phyloP scores from a whole-genome alignment of 768 basidiomycete genomes.

The Chiua virens region DNA sequence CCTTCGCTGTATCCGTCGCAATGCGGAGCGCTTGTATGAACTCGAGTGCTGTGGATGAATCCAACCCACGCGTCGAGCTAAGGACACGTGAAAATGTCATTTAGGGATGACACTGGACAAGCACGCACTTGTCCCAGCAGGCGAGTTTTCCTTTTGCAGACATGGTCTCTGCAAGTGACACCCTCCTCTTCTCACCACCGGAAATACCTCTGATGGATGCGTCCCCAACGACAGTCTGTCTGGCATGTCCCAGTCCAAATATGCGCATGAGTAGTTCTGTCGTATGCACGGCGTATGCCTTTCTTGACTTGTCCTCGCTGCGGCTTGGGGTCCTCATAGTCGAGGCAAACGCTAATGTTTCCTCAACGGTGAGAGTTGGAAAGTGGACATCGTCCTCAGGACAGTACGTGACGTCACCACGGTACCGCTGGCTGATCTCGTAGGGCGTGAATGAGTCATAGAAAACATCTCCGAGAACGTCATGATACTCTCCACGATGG shows the following conservation, averaged over 20 bases:
- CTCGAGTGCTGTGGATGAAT: constrained; percentile 71
- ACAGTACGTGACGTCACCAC: constrained; percentile 47
- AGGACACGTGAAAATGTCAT: background rate
- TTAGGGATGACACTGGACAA: background rate
- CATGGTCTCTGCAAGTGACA: constrained; percentile 74
- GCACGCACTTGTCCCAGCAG: constrained; percentile 74
- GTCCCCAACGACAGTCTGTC: constrained; percentile 75
- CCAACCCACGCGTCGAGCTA: constrained; percentile 66
- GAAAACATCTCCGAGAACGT: constrained; percentile 41
- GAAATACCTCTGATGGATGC: constrained; percentile 72
- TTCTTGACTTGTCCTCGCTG: constrained; percentile 15
- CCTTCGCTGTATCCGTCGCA: constrained; percentile 54
- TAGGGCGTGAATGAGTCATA: constrained; percentile 47
- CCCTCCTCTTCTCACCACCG: constrained; percentile 80
- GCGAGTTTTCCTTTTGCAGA: constrained; percentile 60
- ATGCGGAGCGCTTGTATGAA: constrained; percentile 67
- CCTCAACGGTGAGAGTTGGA: constrained; percentile 55
- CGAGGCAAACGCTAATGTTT: constrained; percentile 53
- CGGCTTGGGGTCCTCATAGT: constrained; percentile 45
- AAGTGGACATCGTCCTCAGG: constrained; percentile 85
- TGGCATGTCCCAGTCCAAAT: constrained; percentile 74
- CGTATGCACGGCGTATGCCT: constrained; percentile 23
- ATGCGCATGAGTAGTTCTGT: constrained; percentile 59
- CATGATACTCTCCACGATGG: constrained; percentile 40
- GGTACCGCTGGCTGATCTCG: constrained; percentile 45